These are phyloP conservation scores for Yarrowia phangngaensis DNA, from an alignment of 805 yeast genomes.

Conservation along the genomic window DNA sequence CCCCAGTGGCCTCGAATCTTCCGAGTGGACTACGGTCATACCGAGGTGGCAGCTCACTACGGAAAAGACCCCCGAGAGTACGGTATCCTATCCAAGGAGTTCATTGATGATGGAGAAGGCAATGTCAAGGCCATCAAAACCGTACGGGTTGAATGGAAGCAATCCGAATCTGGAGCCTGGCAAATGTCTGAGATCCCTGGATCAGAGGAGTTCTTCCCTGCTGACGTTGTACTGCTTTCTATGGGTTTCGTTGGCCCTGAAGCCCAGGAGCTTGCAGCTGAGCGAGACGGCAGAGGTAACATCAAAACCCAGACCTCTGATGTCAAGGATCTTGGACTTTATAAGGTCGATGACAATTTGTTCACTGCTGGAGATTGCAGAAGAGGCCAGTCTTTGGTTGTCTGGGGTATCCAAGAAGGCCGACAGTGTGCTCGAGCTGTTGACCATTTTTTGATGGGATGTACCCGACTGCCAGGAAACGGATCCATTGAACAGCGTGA, in stretches of 20 bases:
- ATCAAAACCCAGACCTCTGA: slow-evolving; percentile 54
- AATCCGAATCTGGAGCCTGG: slow-evolving; percentile 94
- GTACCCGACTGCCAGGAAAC: slow-evolving; percentile 83
- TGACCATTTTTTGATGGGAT: slow-evolving; percentile 72
- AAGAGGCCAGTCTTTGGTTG: slow-evolving; percentile 96
- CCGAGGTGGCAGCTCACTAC: slow-evolving; percentile 89
- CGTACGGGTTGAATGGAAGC: slow-evolving; percentile 97
- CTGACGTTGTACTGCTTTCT: slow-evolving; percentile 86
- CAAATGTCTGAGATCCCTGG: slow-evolving; percentile 98
- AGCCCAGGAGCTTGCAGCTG: slow-evolving; percentile 61
- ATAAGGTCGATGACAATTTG: slow-evolving; percentile 67
- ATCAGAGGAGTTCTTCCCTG: slow-evolving; percentile 89
- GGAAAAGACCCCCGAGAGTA: slow-evolving; percentile 98
- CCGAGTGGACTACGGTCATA: slow-evolving; percentile 96
- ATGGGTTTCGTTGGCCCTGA: slow-evolving; percentile 99
- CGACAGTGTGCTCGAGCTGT: slow-evolving; percentile 97
- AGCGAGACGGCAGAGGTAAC: slow-evolving; percentile 81
- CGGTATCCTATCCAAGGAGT: slow-evolving; percentile 91
- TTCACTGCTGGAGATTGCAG: slow-evolving; percentile 99
- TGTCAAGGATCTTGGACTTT: slow-evolving; percentile 51
- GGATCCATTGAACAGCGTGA: slow-evolving; percentile 89
- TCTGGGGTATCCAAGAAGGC: slow-evolving; percentile 99
- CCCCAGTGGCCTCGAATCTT: slow-evolving; percentile 99
- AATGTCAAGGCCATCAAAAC: slow-evolving; percentile 94
- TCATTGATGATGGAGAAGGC: slow-evolving; percentile 91